These are phyloP conservation scores for Boletus huronensis DNA, from an alignment of 768 basidiomycete genomes.

Conservation along the genomic window DNA sequence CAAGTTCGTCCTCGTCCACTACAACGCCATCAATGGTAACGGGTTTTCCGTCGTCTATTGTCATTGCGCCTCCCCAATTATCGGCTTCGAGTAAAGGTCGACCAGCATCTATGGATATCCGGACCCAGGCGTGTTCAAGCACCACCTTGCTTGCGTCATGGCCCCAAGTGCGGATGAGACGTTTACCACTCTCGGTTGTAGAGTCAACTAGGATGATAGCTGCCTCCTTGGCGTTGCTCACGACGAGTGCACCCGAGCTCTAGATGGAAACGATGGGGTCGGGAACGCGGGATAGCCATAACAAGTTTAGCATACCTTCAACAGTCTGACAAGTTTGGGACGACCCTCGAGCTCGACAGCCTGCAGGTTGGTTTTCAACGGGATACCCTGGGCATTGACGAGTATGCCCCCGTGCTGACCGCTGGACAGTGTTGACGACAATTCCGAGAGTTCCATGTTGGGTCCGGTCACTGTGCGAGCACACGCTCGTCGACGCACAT, in stretches of 20 bases:
- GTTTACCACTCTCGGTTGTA: slow-evolving; percentile 46
- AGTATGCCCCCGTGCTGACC: slow-evolving; percentile 32
- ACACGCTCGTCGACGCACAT: background rate
- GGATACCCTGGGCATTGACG: slow-evolving; percentile 37
- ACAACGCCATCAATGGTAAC: slow-evolving; percentile 33
- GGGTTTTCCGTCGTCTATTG: slow-evolving; percentile 32
- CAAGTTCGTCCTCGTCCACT: slow-evolving; percentile 36
- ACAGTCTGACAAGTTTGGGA: slow-evolving; percentile 47
- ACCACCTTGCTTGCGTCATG: slow-evolving; percentile 46
- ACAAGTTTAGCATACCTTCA: slow-evolving; percentile 40
- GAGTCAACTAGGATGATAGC: slow-evolving; percentile 59
- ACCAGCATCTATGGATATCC: slow-evolving; percentile 41
- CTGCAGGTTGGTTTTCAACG: slow-evolving; percentile 55
- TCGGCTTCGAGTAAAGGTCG: slow-evolving; percentile 46
- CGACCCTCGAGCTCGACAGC: slow-evolving; percentile 48
- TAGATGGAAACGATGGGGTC: slow-evolving; percentile 26
- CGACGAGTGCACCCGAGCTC: slow-evolving; percentile 55
- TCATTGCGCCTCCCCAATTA: slow-evolving; percentile 47
- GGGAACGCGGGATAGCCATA: background rate
- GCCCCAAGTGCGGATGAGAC: slow-evolving; percentile 59
- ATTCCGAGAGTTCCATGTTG: slow-evolving; percentile 22
- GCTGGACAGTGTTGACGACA: slow-evolving; percentile 11
- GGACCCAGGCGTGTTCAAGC: slow-evolving; percentile 52
- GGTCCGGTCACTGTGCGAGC: background rate
- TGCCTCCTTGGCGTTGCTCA: slow-evolving; percentile 48